Evolutionary conservation across 345 rosid species (phyloP), one percentile per base, ranked within the genome.

Genomic region (Heritiera littoralis): DNA sequence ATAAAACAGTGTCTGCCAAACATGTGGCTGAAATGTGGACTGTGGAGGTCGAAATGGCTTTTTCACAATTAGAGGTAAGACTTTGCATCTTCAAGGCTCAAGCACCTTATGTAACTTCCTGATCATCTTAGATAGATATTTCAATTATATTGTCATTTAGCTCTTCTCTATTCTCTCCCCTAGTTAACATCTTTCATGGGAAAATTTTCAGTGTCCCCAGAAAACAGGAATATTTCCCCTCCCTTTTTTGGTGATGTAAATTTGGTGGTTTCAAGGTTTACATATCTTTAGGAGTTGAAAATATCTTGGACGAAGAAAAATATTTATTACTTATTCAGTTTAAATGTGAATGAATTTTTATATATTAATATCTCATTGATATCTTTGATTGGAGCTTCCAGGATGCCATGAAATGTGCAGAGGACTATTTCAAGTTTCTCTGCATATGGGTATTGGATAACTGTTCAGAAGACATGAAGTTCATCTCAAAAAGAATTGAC

Each of bases 321-420:
- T 72, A 40, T 9, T 23, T 74, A n/a, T 9, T 23, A 41, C 12
- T 12, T 5, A 17, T n/a, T 75, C 43, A 60, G 9, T 5, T 43
- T 5, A 70, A 11, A 18, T 5, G 30, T 75, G 13, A 63, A 49
- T 28, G 17, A 8, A 1, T 49, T 46, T 63, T 30, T 32, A 61
- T 13, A 45, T 30, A 48, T 10, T 30, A 32, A 59, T 7, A 64
- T 64, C 28, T 9, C 14, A 1, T 46, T 75, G 66, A 56, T 56
- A 54, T 46, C 43, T 66, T 84, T 79, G 9, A 52, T 81, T 77
- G 81, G 81, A 45, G 30, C 72, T 71, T 73, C 71, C 87, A 93
- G 99, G 94, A 86, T 85, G 93, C 94, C 35, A 91, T 95, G 87
- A 87, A 85, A 56, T 93, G 95, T 75, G 99, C 93, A 41, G 89